Evolutionary conservation across 208 protist genomes (phyloP).

Genomic region (Porcisia deanei): DNA sequence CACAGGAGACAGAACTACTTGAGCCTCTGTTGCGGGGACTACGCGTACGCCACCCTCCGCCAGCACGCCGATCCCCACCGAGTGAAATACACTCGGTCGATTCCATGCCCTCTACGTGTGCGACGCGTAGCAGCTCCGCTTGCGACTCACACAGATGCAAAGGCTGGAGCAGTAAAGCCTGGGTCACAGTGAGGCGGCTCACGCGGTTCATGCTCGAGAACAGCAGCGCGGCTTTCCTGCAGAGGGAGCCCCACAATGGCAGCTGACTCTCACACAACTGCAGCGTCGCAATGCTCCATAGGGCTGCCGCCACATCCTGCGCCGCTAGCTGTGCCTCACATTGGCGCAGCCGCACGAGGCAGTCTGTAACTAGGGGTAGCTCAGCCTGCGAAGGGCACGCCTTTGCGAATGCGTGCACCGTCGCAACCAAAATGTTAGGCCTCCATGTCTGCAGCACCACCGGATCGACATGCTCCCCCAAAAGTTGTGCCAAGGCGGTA

Average conservation of each 20-base stretch:
- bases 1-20: not conserved
- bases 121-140: conserved; percentile 25
- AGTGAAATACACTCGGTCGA: not conserved
- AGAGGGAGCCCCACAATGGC: conserved; percentile 56
- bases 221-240: conserved; percentile 45
- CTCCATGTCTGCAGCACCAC: conserved; percentile 46
- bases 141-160: conserved; percentile 26
- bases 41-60: not conserved
- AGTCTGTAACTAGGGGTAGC: conserved; percentile 36
- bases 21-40: not conserved
- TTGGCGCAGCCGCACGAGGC: conserved; percentile 43
- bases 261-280: conserved; percentile 15
- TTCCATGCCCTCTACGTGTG: conserved; percentile 1
- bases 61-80: not conserved
- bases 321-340: conserved; percentile 49
- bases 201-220: conserved; percentile 38
- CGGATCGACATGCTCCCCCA: conserved; percentile 40
- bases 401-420: conserved; percentile 62
- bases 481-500: conserved; percentile 26
- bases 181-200: conserved; percentile 45
- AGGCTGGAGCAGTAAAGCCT: conserved; percentile 49
- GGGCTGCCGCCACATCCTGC: conserved; percentile 41
- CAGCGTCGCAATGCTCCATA: conserved; percentile 74
- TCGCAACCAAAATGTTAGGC: conserved; percentile 43
- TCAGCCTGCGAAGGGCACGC: conserved; percentile 25